Conservation (phyloP, 2,329 filamentous ascomycete species). For the Penicillium sp. region DNA sequence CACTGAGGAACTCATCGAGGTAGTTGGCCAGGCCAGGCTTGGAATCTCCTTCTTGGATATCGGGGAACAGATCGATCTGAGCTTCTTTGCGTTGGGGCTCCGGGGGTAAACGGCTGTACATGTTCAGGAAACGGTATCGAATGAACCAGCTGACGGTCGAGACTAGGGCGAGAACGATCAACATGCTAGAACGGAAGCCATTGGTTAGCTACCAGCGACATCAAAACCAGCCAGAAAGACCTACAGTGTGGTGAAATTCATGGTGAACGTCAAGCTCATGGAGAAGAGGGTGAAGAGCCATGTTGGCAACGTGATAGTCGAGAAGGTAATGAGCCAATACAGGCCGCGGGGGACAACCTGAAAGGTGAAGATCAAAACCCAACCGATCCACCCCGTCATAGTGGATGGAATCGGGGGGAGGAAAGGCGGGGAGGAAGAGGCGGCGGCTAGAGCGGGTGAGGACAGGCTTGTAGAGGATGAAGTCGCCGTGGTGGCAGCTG, state of each 20-base stretch:
- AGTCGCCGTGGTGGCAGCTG: conserved; percentile 5
- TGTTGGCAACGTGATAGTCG: conserved; percentile 83
- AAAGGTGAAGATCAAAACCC: conserved; percentile 47
- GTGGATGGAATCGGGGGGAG: conserved; percentile 31
- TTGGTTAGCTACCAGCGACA: conserved; percentile 4
- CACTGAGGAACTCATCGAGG: conserved; percentile 93
- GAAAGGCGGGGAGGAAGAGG: conserved; percentile 26
- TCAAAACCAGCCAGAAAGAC: conserved; percentile 26
- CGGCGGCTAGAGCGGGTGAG: conserved; percentile 16
- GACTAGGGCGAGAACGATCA: conserved; percentile 70
- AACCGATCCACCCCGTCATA: conserved; percentile 46
- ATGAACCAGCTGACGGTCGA: conserved; percentile 93
- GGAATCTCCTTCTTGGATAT: conserved; percentile 80
- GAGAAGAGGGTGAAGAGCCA: conserved; percentile 86
- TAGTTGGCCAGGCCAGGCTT: conserved; percentile 95
- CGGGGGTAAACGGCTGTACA: conserved; percentile 89
- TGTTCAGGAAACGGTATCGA: conserved; percentile 90
- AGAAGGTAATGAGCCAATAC: conserved; percentile 79
- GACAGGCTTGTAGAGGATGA: conserved; percentile 4
- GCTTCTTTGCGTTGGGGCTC: conserved; percentile 96
- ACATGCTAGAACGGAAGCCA: conserved; percentile 50
- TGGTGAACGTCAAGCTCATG: conserved; percentile 90
- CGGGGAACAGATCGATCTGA: conserved; percentile 89
- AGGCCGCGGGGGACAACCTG: conserved; percentile 55
- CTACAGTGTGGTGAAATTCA: conserved; percentile 96